Base-by-base conservation (phyloP, 2,329 filamentous ascomycete genomes). In the Cercospora zeae-maydis region DNA sequence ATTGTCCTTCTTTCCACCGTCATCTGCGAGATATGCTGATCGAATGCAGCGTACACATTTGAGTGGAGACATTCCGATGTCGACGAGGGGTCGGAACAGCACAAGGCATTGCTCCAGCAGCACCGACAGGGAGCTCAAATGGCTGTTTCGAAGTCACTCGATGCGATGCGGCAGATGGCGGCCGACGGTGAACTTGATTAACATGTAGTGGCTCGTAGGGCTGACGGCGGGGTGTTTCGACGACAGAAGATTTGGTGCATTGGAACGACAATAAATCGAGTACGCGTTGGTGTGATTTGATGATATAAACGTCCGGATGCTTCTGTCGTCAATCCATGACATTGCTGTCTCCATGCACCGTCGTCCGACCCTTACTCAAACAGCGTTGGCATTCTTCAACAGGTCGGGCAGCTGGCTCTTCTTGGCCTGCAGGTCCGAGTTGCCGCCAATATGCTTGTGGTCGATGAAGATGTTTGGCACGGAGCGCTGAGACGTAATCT, bases 391-490 rank as follows among this genome's bases (percentile, higher is more conserved):
- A 53, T 81, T 81, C 79, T 84, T 83, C 75, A 91, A 79, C 70
- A 95, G 77, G 33, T 73, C 72, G 69, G 86, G 84, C 59, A 98
- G 79, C 69, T 96, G 76, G 11, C 65, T 68, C 78, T 85, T 86
- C 78, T 83, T 86, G 58, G 80, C 82, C 80, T 93, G 88, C 67
- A 96, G 78, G 71, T 95, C 93, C 24, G 92, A 96, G 86, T 98
- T 98, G 70, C 95, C 95, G 67, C 95, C 95, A 76, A 99, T 96
- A 80, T 97, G 93, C 82, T 96, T 82, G 81, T 92, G 81, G 71
- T 81, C 81, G 79, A 99, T 98, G 83, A 90, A 98, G 81, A 96
- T 90, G 82, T 98, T 98, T 73, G 95, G 95, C 5, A 99, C 95
- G 72, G 91, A 93, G 73, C 87, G 84, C 84, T 99, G 95, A 77